phyloP scores from a whole-genome alignment of 208 protist species.

The Crithidia acanthocephali region DNA sequence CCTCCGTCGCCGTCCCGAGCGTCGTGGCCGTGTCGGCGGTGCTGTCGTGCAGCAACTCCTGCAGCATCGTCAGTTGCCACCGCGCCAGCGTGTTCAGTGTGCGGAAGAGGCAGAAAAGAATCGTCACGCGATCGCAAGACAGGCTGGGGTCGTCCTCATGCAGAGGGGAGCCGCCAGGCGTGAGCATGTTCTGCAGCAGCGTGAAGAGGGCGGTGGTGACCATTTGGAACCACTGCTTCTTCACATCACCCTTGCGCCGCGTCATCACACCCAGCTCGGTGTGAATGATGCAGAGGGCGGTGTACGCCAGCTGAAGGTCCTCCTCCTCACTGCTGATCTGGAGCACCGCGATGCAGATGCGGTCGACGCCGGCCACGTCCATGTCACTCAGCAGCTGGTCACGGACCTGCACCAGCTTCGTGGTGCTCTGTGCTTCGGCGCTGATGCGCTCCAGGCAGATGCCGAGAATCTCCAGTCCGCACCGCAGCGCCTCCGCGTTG shows the following conservation, averaged over 20 bases:
- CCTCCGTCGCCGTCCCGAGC: conserved; percentile 16
- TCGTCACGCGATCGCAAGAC: conserved; percentile 42
- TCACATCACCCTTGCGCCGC: conserved; percentile 53
- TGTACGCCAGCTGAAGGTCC: conserved; percentile 65
- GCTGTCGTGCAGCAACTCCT: conserved; percentile 68
- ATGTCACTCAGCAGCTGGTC: conserved; percentile 75
- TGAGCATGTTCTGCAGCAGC: conserved; percentile 81
- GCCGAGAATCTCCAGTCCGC: conserved; percentile 48
- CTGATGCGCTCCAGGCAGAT: conserved; percentile 66
- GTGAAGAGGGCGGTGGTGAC: conserved; percentile 63
- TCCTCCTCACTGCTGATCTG: conserved; percentile 46
- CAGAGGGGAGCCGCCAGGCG: conserved; percentile 41
- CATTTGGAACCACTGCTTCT: conserved; percentile 53
- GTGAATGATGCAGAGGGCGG: conserved; percentile 60
- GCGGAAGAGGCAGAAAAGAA: conserved; percentile 76
- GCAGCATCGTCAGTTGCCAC: conserved; percentile 69
- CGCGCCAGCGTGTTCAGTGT: conserved; percentile 79
- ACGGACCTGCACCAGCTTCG: conserved; percentile 44
- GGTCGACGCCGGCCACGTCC: conserved; percentile 61
- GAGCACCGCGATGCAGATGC: conserved; percentile 70
- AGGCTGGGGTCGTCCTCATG: conserved; percentile 31
- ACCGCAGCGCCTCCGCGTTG: conserved; percentile 44
- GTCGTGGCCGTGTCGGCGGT: conserved; percentile 12
- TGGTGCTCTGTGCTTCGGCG: conserved; percentile 33
- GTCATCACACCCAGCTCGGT: conserved; percentile 47